Conservation (phyloP, 2,329 filamentous ascomycete species). For the Diaporthe ilicicola region DNA sequence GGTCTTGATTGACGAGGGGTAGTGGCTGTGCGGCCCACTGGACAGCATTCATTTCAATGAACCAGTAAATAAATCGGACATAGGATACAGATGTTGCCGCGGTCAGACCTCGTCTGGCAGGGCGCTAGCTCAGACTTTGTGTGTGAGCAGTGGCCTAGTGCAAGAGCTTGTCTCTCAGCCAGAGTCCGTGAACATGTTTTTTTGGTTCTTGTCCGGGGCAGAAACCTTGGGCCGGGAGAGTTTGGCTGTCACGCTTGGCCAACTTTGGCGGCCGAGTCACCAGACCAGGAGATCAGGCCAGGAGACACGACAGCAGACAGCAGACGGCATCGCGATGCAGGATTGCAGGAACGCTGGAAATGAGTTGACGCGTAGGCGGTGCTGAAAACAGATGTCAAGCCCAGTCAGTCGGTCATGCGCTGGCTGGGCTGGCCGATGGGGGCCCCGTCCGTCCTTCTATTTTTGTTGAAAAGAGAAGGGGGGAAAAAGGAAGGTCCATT, state of each 20-base stretch:
- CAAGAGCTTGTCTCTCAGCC: slow-evolving; percentile 10
- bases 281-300: not conserved
- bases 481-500: not conserved
- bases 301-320: not conserved
- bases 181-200: slow-evolving; percentile 16
- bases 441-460: slow-evolving; percentile 20
- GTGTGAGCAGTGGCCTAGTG: slow-evolving; percentile 11
- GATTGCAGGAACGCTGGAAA: slow-evolving; percentile 16
- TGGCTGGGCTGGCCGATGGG: slow-evolving; percentile 7
- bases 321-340: not conserved
- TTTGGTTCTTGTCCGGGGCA: not conserved
- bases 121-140: slow-evolving; percentile 8
- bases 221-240: not conserved
- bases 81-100: not conserved
- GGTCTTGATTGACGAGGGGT: too few relatives aligned
- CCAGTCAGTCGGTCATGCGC: slow-evolving; percentile 19
- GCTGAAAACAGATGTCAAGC: slow-evolving; percentile 17
- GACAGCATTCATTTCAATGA: not conserved
- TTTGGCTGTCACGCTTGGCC: not conserved
- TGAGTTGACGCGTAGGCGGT: slow-evolving; percentile 21
- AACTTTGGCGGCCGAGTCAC: not conserved
- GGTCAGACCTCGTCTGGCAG: slow-evolving; percentile 13
- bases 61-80: slow-evolving; percentile 3
- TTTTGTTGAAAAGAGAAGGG: slow-evolving; percentile 13
- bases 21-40: slow-evolving; percentile 13